Percentiles rank a stretch among this genome's conserved stretches.
phyloP scores from a whole-genome alignment of 2,329 filamentous ascomycete genomes.

The Calonectria pteridis region DNA sequence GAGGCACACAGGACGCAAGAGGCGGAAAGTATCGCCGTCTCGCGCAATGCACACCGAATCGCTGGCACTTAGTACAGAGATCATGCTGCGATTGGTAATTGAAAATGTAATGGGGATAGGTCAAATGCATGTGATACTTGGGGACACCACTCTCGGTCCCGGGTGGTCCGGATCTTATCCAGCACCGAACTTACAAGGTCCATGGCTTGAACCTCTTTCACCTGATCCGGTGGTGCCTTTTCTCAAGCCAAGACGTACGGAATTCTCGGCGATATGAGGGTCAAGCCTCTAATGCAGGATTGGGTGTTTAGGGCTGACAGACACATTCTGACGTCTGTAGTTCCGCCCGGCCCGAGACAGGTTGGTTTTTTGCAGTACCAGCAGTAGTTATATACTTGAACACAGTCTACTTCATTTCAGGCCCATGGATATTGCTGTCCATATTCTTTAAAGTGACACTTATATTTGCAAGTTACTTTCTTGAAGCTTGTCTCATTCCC shows the following conservation, averaged over 20 bases:
- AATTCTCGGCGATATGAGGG: slow-evolving; percentile 33
- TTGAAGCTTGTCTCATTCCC: neutral
- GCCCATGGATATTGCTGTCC: neutral
- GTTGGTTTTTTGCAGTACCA: neutral
- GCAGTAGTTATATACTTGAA: slow-evolving; percentile 26
- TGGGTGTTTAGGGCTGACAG: slow-evolving; percentile 28
- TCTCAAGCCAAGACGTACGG: slow-evolving; percentile 22
- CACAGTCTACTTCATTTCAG: neutral
- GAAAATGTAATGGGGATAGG: no score
- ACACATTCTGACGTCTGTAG: slow-evolving; percentile 32
- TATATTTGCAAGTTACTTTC: neutral
- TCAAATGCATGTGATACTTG: neutral
- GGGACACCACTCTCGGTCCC: neutral
- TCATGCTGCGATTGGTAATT: neutral
- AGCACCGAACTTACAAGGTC: neutral
- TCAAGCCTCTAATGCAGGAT: slow-evolving; percentile 14
- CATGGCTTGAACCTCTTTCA: neutral
- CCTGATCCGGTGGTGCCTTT: neutral
- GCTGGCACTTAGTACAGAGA: neutral
- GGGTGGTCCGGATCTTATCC: neutral
- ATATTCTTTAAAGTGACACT: neutral
- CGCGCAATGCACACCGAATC: neutral
- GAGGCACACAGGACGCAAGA: neutral
- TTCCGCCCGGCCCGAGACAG: slow-evolving; percentile 34
- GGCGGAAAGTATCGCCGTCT: neutral